Evolutionary conservation across 495 filamentous ascomycete species (phyloP).

Genomic region (Pyrenula massariospora): DNA sequence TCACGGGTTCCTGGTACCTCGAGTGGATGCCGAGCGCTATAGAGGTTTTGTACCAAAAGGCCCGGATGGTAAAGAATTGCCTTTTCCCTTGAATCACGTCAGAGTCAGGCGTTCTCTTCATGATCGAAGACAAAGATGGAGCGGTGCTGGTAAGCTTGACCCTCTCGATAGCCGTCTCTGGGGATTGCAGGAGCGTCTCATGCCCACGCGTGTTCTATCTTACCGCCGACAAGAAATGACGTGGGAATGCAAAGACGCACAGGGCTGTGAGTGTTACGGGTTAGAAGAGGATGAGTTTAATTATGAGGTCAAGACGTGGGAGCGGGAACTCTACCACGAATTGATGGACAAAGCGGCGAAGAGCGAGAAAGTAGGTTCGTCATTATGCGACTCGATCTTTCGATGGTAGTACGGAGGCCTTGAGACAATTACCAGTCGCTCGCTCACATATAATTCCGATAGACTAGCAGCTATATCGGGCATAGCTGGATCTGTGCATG

Average conservation of each 20-base stretch:
- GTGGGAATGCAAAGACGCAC: neutral
- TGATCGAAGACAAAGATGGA: neutral
- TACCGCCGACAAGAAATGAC: neutral
- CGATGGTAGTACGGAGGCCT: neutral
- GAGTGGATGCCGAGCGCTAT: neutral
- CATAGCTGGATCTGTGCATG: conserved; percentile 11
- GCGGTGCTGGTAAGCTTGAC: neutral
- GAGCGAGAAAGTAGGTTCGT: conserved; percentile 3
- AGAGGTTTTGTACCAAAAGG: neutral
- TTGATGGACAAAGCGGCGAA: neutral
- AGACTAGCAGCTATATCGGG: conserved; percentile 19
- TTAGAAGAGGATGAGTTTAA: neutral
- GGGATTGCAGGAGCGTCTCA: neutral
- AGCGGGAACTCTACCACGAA: neutral
- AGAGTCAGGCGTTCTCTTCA: neutral
- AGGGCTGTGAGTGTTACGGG: neutral
- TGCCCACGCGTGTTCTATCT: neutral
- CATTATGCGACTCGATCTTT: conserved; percentile 34
- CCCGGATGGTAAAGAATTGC: neutral
- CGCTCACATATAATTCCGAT: conserved; percentile 14
- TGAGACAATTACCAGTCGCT: neutral
- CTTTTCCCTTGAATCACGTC: neutral
- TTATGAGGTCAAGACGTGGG: neutral
- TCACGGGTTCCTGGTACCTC: conserved; percentile 1
- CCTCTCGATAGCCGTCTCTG: neutral